Percentiles rank a stretch among this genome's conserved stretches.
Evolutionary conservation across 345 rosid species (phyloP).

Genomic region (Citrus trifoliata): DNA sequence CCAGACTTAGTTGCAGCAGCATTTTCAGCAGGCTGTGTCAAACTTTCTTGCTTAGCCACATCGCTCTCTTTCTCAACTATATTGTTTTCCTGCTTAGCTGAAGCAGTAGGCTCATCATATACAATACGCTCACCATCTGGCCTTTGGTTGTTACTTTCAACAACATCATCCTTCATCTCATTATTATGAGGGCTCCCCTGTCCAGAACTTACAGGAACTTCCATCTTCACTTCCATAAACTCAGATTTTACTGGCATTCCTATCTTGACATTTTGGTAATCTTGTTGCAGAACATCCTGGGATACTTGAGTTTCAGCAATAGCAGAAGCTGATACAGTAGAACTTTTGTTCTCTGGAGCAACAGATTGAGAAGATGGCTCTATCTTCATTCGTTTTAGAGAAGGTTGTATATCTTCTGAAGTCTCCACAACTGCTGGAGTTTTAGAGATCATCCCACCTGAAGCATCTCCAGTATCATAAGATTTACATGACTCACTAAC

Average conservation of each 20-base stretch:
- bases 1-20: constrained; percentile 63
- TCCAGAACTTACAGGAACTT: constrained; percentile 45
- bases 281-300: constrained; percentile 49
- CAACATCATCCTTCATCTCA: constrained; percentile 50
- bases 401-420: constrained; percentile 60
- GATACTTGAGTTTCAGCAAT: constrained; percentile 34
- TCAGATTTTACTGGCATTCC: constrained; percentile 47
- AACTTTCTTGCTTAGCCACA: constrained; percentile 51
- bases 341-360: constrained; percentile 42
- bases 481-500: constrained; percentile 41
- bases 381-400: constrained; percentile 76
- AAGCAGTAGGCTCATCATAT: constrained; percentile 27
- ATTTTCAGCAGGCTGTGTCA: constrained; percentile 43
- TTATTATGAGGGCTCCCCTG: constrained; percentile 43
- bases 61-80: constrained; percentile 56
- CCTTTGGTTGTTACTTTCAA: constrained; percentile 39
- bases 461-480: constrained; percentile 37
- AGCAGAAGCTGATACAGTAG: constrained; percentile 34
- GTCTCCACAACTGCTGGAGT: constrained; percentile 39
- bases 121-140: constrained; percentile 40
- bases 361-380: constrained; percentile 59
- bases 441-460: constrained; percentile 40
- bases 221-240: constrained; percentile 54
- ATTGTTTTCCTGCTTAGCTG: constrained; percentile 43
- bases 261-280: constrained; percentile 38